phyloP scores from a whole-genome alignment of 345 rosid genomes.

The Brassica incana region DNA sequence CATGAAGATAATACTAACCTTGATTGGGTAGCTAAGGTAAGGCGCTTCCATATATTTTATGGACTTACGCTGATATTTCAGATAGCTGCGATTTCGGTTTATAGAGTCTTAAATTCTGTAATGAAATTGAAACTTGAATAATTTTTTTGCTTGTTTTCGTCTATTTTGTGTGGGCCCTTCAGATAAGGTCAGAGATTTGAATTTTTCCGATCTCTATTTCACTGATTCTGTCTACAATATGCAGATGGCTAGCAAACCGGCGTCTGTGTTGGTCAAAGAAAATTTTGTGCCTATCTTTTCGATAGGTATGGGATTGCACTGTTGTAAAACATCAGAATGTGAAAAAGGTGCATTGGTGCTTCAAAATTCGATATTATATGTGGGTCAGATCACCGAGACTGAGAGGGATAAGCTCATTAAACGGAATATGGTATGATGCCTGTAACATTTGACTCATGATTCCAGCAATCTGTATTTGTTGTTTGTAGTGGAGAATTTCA shows the following conservation, averaged over 20 bases:
- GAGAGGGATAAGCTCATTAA: slow-evolving; percentile 88
- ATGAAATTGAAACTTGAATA: not conserved
- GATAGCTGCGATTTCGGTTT: not conserved
- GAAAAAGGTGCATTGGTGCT: slow-evolving; percentile 69
- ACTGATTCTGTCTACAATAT: slow-evolving; percentile 18
- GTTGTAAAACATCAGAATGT: slow-evolving; percentile 60
- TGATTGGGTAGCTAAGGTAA: slow-evolving; percentile 79
- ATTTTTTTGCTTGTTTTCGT: slow-evolving; percentile 18
- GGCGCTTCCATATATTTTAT: slow-evolving; percentile 24
- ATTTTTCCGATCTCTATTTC: slow-evolving; percentile 1
- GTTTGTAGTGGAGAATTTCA: slow-evolving; percentile 7
- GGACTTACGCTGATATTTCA: slow-evolving; percentile 10
- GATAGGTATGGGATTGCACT: slow-evolving; percentile 68
- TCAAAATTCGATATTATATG: slow-evolving; percentile 60
- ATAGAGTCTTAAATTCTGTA: not conserved
- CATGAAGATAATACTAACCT: slow-evolving; percentile 60
- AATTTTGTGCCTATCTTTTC: slow-evolving; percentile 91
- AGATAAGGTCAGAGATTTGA: slow-evolving; percentile 13
- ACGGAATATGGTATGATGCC: slow-evolving; percentile 67
- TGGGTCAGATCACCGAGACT: slow-evolving; percentile 68
- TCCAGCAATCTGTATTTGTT: slow-evolving; percentile 25
- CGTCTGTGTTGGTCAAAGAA: slow-evolving; percentile 57
- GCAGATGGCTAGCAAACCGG: slow-evolving; percentile 71
- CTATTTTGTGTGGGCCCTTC: not conserved
- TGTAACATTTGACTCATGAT: slow-evolving; percentile 20